Evolutionary conservation across 225 moss, liverwort and hornwort species (phyloP).

Genomic region (Ulota crispa): DNA sequence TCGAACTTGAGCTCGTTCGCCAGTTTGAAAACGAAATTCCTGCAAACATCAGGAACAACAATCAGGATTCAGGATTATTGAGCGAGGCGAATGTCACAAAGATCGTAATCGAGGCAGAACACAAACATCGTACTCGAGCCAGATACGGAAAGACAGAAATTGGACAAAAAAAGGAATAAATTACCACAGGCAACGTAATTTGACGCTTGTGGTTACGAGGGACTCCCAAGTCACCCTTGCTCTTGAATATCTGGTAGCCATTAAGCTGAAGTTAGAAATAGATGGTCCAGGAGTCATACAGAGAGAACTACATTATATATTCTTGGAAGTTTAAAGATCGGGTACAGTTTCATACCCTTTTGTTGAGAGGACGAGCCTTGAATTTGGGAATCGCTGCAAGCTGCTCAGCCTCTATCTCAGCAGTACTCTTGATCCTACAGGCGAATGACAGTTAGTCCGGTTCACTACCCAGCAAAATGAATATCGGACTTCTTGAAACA

Average conservation of each 20-base stretch:
- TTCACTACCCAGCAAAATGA: not conserved
- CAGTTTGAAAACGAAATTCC: constrained; percentile 96
- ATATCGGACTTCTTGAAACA: rapidly evolving
- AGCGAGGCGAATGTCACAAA: not conserved
- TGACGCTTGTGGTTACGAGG: constrained; percentile 71
- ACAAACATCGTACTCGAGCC: not conserved
- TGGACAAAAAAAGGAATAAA: not conserved
- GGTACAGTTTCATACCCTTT: constrained; percentile 48
- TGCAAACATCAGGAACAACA: constrained; percentile 2
- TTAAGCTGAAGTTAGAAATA: not conserved
- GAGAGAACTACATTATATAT: not conserved
- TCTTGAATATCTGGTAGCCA: constrained; percentile 75
- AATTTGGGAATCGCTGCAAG: constrained; percentile 83
- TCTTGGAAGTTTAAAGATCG: too few species aligned
- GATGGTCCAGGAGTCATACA: not conserved
- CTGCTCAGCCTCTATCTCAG: constrained; percentile 81
- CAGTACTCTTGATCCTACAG: constrained; percentile 73
- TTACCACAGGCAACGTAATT: constrained; percentile 69
- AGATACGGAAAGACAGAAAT: not conserved
- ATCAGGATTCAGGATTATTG: not conserved
- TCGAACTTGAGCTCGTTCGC: constrained; percentile 73
- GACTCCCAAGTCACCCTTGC: constrained; percentile 68
- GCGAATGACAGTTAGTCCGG: not conserved
- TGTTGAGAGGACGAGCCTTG: constrained; percentile 87
- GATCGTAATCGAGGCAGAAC: not conserved